These are phyloP conservation scores for Oryza coarctata DNA, from an alignment of 176 grass and related monocot genomes.

Conservation along the genomic window DNA sequence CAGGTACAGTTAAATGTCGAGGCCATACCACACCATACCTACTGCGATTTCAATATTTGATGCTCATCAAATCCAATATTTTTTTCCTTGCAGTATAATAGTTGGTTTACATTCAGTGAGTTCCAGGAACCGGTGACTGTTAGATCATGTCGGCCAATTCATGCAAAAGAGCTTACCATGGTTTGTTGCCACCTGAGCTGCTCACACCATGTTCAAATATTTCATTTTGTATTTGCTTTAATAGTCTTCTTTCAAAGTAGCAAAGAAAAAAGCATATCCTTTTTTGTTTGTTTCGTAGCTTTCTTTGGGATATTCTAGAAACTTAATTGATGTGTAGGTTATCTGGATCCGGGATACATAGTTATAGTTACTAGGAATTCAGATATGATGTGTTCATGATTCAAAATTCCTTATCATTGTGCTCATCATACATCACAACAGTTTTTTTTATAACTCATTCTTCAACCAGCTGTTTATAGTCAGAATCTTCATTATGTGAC, in stretches of 20 bases:
- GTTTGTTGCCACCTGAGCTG: conserved; percentile 46
- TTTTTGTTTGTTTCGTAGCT: conserved; percentile 13
- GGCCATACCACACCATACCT: conserved; percentile 2
- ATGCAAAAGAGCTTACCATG: conserved; percentile 83
- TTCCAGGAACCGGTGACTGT: conserved; percentile 81
- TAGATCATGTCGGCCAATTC: conserved; percentile 71
- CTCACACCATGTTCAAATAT: conserved; percentile 21
- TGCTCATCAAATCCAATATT: conserved; percentile 6
- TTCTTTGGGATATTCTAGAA: conserved; percentile 23
- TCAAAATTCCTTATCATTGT: not conserved
- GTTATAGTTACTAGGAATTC: not conserved
- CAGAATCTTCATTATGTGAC: not conserved
- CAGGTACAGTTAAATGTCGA: conserved; percentile 57
- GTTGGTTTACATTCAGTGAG: conserved; percentile 97
- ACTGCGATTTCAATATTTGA: not conserved
- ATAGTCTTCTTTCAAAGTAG: conserved; percentile 15
- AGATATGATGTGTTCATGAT: not conserved
- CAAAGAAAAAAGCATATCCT: not conserved
- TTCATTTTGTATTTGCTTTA: not conserved
- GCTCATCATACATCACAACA: not conserved
- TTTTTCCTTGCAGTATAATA: conserved; percentile 76
- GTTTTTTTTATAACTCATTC: not conserved
- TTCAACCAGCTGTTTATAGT: not conserved
- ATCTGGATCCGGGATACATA: not conserved
- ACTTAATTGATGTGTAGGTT: not conserved